These are phyloP conservation scores for Bolboschoenus planiculmis DNA, from an alignment of 176 grass and related monocot genomes.

Conservation along the genomic window DNA sequence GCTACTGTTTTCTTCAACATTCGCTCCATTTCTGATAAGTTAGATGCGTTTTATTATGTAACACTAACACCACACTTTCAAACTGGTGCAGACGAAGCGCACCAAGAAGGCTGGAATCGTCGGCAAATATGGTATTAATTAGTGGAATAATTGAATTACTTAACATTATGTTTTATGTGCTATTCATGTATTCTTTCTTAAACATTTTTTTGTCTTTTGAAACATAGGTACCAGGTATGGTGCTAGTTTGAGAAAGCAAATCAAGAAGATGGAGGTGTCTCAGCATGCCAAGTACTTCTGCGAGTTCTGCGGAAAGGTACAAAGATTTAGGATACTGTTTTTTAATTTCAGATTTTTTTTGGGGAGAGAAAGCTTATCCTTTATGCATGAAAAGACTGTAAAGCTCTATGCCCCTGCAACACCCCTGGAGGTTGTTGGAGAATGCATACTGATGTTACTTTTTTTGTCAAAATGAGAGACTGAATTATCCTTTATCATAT, in stretches of 20 bases:
- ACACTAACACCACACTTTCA: background rate
- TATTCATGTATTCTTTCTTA: background rate
- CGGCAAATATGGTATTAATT: slow-evolving; percentile 78
- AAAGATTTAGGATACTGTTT: background rate
- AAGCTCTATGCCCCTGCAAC: background rate
- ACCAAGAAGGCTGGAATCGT: slow-evolving; percentile 91
- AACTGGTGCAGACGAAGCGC: slow-evolving; percentile 57
- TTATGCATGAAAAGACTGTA: background rate
- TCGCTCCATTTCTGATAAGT: background rate
- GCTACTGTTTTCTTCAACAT: background rate
- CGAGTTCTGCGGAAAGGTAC: slow-evolving; percentile 86
- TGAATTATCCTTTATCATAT: no score
- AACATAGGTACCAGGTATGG: slow-evolving; percentile 78
- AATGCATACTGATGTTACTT: no score
- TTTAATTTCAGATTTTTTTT: background rate
- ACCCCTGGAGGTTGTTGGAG: background rate
- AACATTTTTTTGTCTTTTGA: background rate
- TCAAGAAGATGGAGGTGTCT: slow-evolving; percentile 98
- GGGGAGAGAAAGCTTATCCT: background rate
- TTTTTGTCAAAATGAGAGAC: no score
- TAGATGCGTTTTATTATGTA: background rate
- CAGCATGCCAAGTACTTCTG: slow-evolving; percentile 96
- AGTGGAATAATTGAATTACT: background rate
- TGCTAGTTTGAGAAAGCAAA: slow-evolving; percentile 95
- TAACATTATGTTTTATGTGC: background rate